phyloP scores from a whole-genome alignment of 208 protist species.

The Crithidia brevicula region DNA sequence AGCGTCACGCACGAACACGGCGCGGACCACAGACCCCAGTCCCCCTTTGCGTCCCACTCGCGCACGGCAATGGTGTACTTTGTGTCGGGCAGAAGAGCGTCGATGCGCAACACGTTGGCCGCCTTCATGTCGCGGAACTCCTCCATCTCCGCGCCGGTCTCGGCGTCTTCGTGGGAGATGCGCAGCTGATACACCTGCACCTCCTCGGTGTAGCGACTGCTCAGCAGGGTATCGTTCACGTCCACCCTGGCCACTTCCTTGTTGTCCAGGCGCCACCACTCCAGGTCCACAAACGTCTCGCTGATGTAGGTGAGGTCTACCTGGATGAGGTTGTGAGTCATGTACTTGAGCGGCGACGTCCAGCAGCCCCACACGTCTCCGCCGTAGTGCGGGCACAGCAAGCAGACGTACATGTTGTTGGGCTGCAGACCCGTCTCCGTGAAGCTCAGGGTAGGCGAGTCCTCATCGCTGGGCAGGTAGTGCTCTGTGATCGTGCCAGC shows the following conservation, averaged over 20 bases:
- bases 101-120: constrained; percentile 79
- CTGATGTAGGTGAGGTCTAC: constrained; percentile 88
- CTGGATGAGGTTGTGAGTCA: constrained; percentile 93
- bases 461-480: constrained; percentile 27
- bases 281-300: constrained; percentile 90
- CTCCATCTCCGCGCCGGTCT: constrained; percentile 52
- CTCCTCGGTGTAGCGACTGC: constrained; percentile 55
- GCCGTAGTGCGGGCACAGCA: constrained; percentile 85
- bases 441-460: constrained; percentile 45
- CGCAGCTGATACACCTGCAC: constrained; percentile 80
- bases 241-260: constrained; percentile 66
- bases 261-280: constrained; percentile 88
- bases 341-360: constrained; percentile 84
- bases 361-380: constrained; percentile 77
- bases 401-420: constrained; percentile 88
- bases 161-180: constrained; percentile 65
- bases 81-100: constrained; percentile 77
- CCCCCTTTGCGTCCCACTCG: constrained; percentile 90
- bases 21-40: constrained; percentile 91
- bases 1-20: constrained; percentile 84
- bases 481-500: constrained; percentile 35
- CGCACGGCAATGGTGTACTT: constrained; percentile 91
- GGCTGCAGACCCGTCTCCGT: constrained; percentile 73
- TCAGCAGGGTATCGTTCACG: constrained; percentile 59
- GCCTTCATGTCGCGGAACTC: constrained; percentile 80